Evolutionary conservation across 768 basidiomycete species (phyloP).

Genomic region (Tricholoma furcatifolium): DNA sequence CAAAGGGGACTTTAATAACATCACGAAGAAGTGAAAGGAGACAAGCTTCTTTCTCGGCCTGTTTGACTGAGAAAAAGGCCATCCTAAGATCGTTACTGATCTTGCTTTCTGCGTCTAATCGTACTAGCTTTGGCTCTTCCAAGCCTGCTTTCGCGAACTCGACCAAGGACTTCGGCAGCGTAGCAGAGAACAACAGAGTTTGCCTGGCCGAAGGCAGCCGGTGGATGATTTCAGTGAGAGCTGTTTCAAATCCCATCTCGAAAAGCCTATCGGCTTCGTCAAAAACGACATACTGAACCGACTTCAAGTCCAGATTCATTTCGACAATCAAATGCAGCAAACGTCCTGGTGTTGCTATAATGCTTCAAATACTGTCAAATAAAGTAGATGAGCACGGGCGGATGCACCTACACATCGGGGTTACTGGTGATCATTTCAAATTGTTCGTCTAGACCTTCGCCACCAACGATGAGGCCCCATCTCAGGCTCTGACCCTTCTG

Average conservation of each 20-base stretch:
- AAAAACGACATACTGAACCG: slow-evolving; percentile 88
- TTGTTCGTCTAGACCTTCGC: slow-evolving; percentile 93
- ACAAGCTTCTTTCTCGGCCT: slow-evolving; percentile 92
- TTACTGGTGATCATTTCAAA: slow-evolving; percentile 94
- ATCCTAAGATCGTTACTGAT: slow-evolving; percentile 91
- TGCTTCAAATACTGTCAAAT: slow-evolving; percentile 44
- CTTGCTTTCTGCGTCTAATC: slow-evolving; percentile 95
- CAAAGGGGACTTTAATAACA: slow-evolving; percentile 78
- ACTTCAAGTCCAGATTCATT: slow-evolving; percentile 90
- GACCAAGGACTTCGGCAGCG: slow-evolving; percentile 91
- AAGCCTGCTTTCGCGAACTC: slow-evolving; percentile 99
- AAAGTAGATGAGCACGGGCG: slow-evolving; percentile 8
- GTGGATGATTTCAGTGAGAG: slow-evolving; percentile 87
- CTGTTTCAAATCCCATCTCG: slow-evolving; percentile 95
- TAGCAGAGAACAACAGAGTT: slow-evolving; percentile 94
- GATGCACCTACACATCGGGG: slow-evolving; percentile 82
- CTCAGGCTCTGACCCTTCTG: slow-evolving; percentile 64
- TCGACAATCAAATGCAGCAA: slow-evolving; percentile 95
- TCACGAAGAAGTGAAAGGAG: slow-evolving; percentile 82
- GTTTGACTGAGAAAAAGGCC: slow-evolving; percentile 92
- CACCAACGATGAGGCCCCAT: slow-evolving; percentile 96
- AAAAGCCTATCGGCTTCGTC: slow-evolving; percentile 99
- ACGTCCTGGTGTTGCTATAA: slow-evolving; percentile 97
- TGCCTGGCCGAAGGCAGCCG: slow-evolving; percentile 87
- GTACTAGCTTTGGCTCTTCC: slow-evolving; percentile 89